Evolutionary conservation across 225 moss, liverwort and hornwort genomes (phyloP).

Genomic region (Marchantia polymorpha): DNA sequence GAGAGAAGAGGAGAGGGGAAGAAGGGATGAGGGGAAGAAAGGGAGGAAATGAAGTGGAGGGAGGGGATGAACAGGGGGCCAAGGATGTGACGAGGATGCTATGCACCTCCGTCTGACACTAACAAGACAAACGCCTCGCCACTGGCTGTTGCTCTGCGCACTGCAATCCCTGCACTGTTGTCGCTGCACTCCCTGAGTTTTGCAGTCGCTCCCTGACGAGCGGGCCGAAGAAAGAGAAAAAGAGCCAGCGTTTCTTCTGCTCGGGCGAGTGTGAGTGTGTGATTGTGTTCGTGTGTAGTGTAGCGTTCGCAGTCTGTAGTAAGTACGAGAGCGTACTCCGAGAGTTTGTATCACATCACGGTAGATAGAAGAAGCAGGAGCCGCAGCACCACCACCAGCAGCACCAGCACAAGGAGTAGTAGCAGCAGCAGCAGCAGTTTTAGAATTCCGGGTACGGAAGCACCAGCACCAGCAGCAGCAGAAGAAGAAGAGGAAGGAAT

Average conservation of each 20-base stretch:
- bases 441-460: not conserved
- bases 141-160: not conserved
- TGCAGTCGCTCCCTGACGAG: conserved; percentile 3
- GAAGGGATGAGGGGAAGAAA: not conserved
- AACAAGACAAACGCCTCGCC: conserved; percentile 15
- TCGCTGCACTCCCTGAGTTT: conserved; percentile 1
- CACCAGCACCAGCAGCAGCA: not conserved
- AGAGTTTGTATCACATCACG: conserved; percentile 1
- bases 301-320: conserved; percentile 2
- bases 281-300: not conserved
- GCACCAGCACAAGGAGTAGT: no score
- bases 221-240: not conserved
- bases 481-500: conserved; percentile 5
- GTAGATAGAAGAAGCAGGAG: conserved; percentile 1
- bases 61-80: not conserved
- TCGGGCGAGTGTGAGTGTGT: not conserved
- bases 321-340: conserved; percentile 7
- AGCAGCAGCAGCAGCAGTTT: not conserved
- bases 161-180: conserved; percentile 11
- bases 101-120: conserved; percentile 13
- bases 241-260: not conserved
- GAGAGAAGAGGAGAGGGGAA: not conserved
- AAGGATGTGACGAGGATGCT: conserved; percentile 20
- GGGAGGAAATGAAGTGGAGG: not conserved
- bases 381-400: not conserved